Conservation (phyloP, 2,329 filamentous ascomycete species). For the Coniochaeta prunicola region DNA sequence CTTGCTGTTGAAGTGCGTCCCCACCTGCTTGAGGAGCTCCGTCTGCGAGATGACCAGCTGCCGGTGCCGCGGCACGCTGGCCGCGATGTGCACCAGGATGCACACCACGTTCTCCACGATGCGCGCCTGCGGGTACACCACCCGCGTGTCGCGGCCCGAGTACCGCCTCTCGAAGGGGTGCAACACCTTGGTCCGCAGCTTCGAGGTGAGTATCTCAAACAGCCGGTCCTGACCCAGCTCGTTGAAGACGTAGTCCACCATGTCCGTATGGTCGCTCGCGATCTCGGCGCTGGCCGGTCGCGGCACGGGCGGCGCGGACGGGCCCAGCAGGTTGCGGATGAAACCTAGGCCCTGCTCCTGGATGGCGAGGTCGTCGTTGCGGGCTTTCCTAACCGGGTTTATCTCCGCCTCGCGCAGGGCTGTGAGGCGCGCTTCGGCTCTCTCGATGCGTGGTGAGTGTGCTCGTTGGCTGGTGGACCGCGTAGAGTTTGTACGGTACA, state of each 20-base stretch:
- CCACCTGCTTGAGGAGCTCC: conserved; percentile 64
- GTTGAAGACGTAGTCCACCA: conserved; percentile 79
- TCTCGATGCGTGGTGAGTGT: conserved; percentile 34
- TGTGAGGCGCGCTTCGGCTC: conserved; percentile 41
- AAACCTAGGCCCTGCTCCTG: conserved; percentile 90
- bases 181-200: conserved; percentile 58
- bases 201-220: conserved; percentile 73
- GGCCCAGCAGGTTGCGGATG: conserved; percentile 77
- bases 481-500: conserved; percentile 10
- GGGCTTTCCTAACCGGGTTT: conserved; percentile 58
- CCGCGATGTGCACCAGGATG: conserved; percentile 82
- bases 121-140: conserved; percentile 54
- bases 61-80: conserved; percentile 70
- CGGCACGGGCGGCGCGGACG: conserved; percentile 37
- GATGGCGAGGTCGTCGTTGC: conserved; percentile 73
- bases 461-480: conserved; percentile 13
- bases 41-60: conserved; percentile 72
- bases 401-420: conserved; percentile 58
- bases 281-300: conserved; percentile 31
- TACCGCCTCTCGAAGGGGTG: conserved; percentile 42
- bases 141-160: conserved; percentile 24
- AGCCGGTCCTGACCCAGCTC: conserved; percentile 70
- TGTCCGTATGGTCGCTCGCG: conserved; percentile 49
- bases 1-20: conserved; percentile 65
- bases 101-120: conserved; percentile 74